phyloP scores from a whole-genome alignment of 2,329 filamentous ascomycete genomes.

The Arthrobotrys megalospora region DNA sequence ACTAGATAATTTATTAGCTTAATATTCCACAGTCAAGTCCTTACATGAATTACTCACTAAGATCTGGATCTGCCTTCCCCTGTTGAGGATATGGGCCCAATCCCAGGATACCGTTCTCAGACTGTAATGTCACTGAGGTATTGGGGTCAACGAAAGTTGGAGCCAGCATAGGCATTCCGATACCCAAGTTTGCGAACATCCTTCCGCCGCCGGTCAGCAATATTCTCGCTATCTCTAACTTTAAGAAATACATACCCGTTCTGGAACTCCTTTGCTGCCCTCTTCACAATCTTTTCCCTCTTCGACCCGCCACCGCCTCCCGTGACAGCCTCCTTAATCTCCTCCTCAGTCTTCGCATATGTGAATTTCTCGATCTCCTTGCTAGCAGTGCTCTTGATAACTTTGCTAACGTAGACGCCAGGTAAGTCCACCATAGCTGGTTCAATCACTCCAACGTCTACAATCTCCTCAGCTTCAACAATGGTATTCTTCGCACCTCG shows the following conservation, averaged over 20 bases:
- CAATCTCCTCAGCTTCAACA: conserved; percentile 88
- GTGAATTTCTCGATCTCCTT: conserved; percentile 82
- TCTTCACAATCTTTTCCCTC: conserved; percentile 80
- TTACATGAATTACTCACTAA: conserved; percentile 52
- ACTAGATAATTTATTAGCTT: conserved; percentile 66
- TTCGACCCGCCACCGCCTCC: conserved; percentile 70
- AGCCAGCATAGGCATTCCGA: conserved; percentile 89
- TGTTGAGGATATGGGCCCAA: conserved; percentile 85
- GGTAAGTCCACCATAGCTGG: conserved; percentile 83
- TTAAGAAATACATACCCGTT: conserved; percentile 72
- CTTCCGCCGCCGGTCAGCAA: conserved; percentile 13
- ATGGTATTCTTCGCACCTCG: conserved; percentile 84
- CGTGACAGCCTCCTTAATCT: conserved; percentile 67
- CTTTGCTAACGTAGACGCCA: conserved; percentile 85
- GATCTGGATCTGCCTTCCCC: conserved; percentile 77
- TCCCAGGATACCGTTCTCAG: conserved; percentile 87
- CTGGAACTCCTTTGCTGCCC: conserved; percentile 85
- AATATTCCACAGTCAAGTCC: conserved; percentile 67
- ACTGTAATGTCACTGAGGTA: conserved; percentile 82
- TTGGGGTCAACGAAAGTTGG: conserved; percentile 80
- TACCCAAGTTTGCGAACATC: conserved; percentile 82
- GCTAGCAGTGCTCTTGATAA: conserved; percentile 79
- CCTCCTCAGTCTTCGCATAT: conserved; percentile 69
- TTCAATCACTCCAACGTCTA: conserved; percentile 79
- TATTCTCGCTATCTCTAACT: background rate